These are phyloP conservation scores for Plasmopara viticola DNA, from an alignment of 352 stramenopile genomes.

Conservation along the genomic window DNA sequence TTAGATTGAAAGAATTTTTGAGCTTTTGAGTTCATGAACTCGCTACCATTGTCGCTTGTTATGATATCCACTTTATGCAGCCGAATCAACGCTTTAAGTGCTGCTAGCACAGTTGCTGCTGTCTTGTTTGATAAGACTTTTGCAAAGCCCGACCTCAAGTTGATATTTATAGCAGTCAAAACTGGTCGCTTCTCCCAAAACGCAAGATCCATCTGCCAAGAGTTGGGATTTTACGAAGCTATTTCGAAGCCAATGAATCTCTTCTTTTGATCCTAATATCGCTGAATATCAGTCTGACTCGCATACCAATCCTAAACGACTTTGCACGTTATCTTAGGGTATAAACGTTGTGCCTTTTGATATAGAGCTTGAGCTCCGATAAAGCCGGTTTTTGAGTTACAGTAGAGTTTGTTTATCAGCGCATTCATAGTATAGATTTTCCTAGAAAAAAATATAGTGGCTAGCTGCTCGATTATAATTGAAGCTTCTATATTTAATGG, in stretches of 20 bases:
- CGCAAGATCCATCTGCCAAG: constrained; percentile 1
- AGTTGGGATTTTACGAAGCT: constrained; percentile 1
- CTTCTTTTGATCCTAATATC: background rate
- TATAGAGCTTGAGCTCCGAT: constrained; percentile 1
- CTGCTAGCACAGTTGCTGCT: constrained; percentile 9
- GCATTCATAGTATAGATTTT: background rate
- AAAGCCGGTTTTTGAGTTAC: background rate
- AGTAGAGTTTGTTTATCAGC: background rate
- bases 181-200: constrained; percentile 1
- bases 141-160: constrained; percentile 32
- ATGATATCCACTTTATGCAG: constrained; percentile 1
- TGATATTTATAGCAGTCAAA: constrained; percentile 28
- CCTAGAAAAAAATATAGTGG: constrained; percentile 1
- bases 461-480: background rate
- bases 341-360: background rate
- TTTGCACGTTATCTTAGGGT: constrained; percentile 1
- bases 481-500: background rate
- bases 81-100: constrained; percentile 11
- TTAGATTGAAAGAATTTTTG: background rate
- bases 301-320: background rate
- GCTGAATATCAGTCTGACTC: constrained; percentile 1
- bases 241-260: background rate
- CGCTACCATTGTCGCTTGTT: background rate
- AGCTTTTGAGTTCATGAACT: constrained; percentile 1
- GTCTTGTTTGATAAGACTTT: constrained; percentile 33